These are phyloP conservation scores for Pelargonium exstipulatum DNA, from an alignment of 441 rosid genomes.

Conservation along the genomic window DNA sequence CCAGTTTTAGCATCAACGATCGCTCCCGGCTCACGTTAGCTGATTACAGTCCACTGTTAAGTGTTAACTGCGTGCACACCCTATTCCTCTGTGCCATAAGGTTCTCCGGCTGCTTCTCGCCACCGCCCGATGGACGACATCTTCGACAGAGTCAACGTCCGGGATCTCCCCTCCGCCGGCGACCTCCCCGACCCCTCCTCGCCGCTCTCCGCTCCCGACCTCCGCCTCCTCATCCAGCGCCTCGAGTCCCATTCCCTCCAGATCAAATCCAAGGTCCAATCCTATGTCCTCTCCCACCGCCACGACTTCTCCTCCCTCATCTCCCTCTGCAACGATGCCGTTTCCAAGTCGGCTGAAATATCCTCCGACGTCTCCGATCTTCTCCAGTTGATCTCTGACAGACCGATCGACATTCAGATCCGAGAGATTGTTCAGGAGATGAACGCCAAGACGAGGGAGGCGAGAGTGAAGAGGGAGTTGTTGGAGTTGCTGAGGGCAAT, in stretches of 20 bases:
- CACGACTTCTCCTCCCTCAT: constrained; percentile 76
- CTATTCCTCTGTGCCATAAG: not conserved
- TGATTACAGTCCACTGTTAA: not conserved
- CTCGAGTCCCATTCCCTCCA: constrained; percentile 84
- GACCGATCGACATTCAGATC: constrained; percentile 61
- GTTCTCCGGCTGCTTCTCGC: constrained; percentile 5
- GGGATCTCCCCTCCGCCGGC: constrained; percentile 73
- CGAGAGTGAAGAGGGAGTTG: constrained; percentile 52
- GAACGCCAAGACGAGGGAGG: constrained; percentile 47
- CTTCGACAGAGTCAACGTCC: constrained; percentile 64
- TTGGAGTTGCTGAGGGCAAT: constrained; percentile 52
- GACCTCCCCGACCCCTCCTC: constrained; percentile 71
- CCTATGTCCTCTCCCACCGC: constrained; percentile 72
- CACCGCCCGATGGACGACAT: constrained; percentile 53
- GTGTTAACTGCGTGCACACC: not conserved
- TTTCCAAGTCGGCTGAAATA: constrained; percentile 42
- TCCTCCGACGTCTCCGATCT: constrained; percentile 42
- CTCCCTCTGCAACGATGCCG: constrained; percentile 64
- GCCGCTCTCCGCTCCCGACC: constrained; percentile 93
- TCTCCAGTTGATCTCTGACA: constrained; percentile 44
- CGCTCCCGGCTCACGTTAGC: constrained; percentile 3
- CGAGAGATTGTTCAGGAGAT: constrained; percentile 51
- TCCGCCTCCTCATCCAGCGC: constrained; percentile 72
- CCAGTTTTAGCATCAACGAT: not conserved
- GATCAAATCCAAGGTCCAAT: constrained; percentile 79